Conservation (phyloP, 768 basidiomycete genomes). For the Psilocybe cyanescens region DNA sequence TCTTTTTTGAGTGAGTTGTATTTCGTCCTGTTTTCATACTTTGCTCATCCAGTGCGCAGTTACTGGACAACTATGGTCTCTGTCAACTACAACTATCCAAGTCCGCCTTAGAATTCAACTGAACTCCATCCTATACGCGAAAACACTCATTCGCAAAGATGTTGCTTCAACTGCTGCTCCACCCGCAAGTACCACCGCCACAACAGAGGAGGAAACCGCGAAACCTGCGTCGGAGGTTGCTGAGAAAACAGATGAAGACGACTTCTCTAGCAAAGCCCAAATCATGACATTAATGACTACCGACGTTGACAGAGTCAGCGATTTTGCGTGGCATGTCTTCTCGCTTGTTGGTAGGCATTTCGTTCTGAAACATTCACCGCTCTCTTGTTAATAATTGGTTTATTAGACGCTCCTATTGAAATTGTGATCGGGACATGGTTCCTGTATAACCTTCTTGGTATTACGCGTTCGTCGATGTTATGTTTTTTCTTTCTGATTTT, state of each 20-base stretch:
- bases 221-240: conserved; percentile 24
- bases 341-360: conserved; percentile 29
- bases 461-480: conserved; percentile 42
- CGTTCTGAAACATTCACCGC: no score
- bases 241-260: conserved; percentile 49
- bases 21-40: neutral
- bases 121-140: conserved; percentile 25
- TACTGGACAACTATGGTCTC: conserved; percentile 23
- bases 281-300: conserved; percentile 24
- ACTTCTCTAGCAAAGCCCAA: conserved; percentile 21
- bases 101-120: conserved; percentile 22
- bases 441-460: no score
- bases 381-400: neutral
- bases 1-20: conserved; percentile 19
- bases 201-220: conserved; percentile 16
- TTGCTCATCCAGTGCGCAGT: conserved; percentile 6
- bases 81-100: conserved; percentile 19
- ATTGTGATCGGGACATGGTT: conserved; percentile 42
- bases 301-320: conserved; percentile 17
- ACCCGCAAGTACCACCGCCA: conserved; percentile 37
- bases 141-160: conserved; percentile 25
- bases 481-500: neutral
- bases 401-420: conserved; percentile 22
- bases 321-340: conserved; percentile 16
- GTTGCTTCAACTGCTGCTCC: conserved; percentile 16